Percentiles rank a stretch among this genome's conserved stretches.
Evolutionary conservation across 1,139 yeast species (phyloP).

Genomic region (Arxiozyma telluris): DNA sequence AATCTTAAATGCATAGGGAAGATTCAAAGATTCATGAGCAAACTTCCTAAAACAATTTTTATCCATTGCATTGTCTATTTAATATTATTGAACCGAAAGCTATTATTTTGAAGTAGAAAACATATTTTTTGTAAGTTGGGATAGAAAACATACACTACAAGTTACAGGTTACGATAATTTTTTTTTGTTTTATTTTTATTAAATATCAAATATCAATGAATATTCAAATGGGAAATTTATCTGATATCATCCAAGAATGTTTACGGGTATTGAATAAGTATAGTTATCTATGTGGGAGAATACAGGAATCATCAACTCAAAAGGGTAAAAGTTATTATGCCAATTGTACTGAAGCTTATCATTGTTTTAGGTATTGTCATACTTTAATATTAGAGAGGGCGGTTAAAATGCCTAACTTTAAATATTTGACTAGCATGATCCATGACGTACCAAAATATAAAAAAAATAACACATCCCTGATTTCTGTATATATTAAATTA

Average conservation of each 20-base stretch:
- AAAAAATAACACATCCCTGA: not conserved
- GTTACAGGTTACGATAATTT: not conserved
- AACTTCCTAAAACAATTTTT: not conserved
- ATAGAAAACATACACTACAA: no score
- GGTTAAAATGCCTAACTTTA: not conserved
- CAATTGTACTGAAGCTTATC: not conserved
- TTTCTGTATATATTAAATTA: not conserved
- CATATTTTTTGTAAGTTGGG: not conserved
- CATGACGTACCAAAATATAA: no score
- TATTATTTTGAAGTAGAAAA: not conserved
- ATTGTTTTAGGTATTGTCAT: not conserved
- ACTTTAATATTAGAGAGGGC: not conserved
- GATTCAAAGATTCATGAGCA: not conserved
- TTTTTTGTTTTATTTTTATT: no score
- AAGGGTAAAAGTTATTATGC: not conserved
- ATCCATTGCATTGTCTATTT: not conserved
- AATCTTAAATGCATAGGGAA: not conserved
- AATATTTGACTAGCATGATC: not conserved
- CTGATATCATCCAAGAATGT: not conserved
- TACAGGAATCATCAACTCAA: not conserved
- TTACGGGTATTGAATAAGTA: not conserved
- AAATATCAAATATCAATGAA: not conserved
- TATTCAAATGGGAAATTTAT: not conserved
- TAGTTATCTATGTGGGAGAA: not conserved
- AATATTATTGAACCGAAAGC: no score